These are phyloP conservation scores for Chenopodium quinoa DNA, from an alignment of 148 eudicot species.

Conservation along the genomic window DNA sequence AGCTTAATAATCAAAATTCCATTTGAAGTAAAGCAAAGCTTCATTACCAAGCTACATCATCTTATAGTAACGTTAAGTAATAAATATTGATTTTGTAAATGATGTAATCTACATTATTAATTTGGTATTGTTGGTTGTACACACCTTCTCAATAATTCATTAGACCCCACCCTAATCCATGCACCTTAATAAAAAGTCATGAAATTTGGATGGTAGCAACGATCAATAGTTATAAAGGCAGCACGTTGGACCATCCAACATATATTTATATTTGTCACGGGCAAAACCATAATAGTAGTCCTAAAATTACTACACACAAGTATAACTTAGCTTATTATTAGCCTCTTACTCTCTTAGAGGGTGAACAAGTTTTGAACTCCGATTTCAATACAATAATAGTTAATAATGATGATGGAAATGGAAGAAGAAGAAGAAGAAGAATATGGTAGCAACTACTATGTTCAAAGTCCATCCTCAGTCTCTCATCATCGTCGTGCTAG, in stretches of 20 bases:
- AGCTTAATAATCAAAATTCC: neutral
- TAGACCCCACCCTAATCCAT: neutral
- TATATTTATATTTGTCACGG: neutral
- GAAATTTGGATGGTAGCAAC: neutral
- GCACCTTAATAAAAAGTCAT: neutral
- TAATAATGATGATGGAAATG: neutral
- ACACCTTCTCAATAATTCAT: neutral
- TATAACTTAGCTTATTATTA: too few species aligned
- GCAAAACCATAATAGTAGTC: neutral
- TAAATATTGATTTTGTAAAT: neutral
- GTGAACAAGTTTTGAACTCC: too few species aligned
- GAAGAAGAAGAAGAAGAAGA: conserved; percentile 22
- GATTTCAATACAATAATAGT: neutral
- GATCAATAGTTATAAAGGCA: neutral
- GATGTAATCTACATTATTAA: neutral
- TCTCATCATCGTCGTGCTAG: conserved; percentile 31
- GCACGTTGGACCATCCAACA: neutral
- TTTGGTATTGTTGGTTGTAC: neutral
- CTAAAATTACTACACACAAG: too few species aligned
- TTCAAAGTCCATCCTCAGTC: conserved; percentile 59
- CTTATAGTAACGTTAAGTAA: neutral
- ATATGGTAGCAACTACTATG: conserved; percentile 36
- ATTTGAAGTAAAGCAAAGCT: neutral
- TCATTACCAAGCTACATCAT: neutral
- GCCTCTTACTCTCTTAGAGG: too few species aligned